phyloP scores from a whole-genome alignment of 139 green algal genomes.

The Coccomyxa sp. region DNA sequence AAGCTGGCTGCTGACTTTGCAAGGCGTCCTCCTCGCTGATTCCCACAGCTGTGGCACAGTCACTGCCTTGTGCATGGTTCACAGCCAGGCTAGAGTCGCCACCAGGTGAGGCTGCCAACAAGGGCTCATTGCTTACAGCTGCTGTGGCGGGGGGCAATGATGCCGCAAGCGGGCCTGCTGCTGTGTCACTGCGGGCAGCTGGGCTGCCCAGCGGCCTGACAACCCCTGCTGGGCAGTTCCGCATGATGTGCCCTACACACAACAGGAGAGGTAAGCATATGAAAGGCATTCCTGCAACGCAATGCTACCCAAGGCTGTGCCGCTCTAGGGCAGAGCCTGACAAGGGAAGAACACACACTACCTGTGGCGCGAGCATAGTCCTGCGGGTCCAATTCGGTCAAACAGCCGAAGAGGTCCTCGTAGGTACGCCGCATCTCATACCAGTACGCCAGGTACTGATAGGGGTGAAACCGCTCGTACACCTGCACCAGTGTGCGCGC shows the following conservation, averaged over 20 bases:
- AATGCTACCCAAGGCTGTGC: neutral
- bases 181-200: no score
- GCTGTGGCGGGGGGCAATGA: no score
- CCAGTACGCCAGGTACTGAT: slow-evolving; percentile 18
- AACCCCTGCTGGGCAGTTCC: no score
- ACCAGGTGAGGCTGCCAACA: no score
- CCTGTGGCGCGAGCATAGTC: slow-evolving; percentile 9
- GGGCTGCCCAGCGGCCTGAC: no score
- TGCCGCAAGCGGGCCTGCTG: no score
- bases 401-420: slow-evolving; percentile 6
- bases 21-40: no score
- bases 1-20: no score
- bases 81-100: no score
- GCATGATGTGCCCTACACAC: neutral
- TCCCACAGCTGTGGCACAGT: no score
- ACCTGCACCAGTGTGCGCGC: neutral
- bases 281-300: neutral
- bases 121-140: no score
- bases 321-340: neutral
- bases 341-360: neutral
- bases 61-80: no score
- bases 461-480: slow-evolving; percentile 13
- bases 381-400: neutral
- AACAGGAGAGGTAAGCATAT: neutral
- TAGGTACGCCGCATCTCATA: slow-evolving; percentile 6